These are phyloP conservation scores for Fusarium nanum DNA, from an alignment of 2,329 filamentous ascomycete genomes.

Conservation along the genomic window DNA sequence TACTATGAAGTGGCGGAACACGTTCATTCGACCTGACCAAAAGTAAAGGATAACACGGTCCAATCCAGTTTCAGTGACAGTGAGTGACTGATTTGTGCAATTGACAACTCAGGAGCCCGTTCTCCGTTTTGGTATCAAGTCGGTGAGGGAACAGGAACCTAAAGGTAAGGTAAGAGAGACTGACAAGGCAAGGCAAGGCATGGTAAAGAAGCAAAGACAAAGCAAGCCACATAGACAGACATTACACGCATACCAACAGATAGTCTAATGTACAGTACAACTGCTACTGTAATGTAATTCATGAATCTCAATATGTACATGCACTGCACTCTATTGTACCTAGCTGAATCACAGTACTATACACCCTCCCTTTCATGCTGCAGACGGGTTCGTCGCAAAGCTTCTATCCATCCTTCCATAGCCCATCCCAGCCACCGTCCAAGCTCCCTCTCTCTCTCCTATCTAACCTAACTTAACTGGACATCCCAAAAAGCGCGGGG, in stretches of 20 bases:
- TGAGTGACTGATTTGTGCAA: slow-evolving; percentile 33
- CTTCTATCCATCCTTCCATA: not conserved
- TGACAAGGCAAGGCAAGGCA: not conserved
- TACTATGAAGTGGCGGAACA: slow-evolving; percentile 32
- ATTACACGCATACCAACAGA: not conserved
- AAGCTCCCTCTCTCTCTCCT: not conserved
- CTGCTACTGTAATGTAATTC: not conserved
- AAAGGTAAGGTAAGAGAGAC: not conserved
- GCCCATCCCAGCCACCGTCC: not conserved
- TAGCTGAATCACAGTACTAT: not conserved
- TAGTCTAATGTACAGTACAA: not conserved
- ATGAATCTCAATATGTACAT: not conserved
- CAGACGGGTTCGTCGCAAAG: not conserved
- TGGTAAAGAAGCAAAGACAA: slow-evolving; percentile 31
- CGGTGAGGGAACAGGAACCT: slow-evolving; percentile 44
- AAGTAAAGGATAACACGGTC: slow-evolving; percentile 6
- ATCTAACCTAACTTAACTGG: not conserved
- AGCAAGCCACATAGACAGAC: slow-evolving; percentile 17
- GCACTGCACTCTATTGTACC: not conserved
- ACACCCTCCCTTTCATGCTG: not conserved
- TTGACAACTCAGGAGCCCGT: slow-evolving; percentile 34
- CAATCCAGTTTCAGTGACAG: slow-evolving; percentile 5
- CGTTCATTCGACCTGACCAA: slow-evolving; percentile 10
- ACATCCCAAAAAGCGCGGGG: not conserved
- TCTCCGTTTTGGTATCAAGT: slow-evolving; percentile 50